phyloP scores from a whole-genome alignment of 2,329 filamentous ascomycete genomes.

The Paracoccidioides lutzii region DNA sequence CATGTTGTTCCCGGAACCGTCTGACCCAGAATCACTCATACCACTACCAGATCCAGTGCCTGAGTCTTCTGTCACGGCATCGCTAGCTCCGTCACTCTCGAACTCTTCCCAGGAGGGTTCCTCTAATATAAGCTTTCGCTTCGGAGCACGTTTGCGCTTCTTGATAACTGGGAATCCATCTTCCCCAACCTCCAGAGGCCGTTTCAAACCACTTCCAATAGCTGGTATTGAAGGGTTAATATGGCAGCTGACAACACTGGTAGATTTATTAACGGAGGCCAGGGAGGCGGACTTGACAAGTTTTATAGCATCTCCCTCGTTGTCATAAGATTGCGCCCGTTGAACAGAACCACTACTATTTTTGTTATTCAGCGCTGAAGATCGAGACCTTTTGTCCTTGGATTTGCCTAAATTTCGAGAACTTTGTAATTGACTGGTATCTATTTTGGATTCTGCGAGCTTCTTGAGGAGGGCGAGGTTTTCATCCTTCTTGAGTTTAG shows the following conservation, averaged over 20 bases:
- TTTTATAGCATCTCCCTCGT: neutral
- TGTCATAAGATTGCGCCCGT: neutral
- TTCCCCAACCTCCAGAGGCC: constrained; percentile 68
- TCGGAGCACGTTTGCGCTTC: constrained; percentile 48
- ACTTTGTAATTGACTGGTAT: constrained; percentile 69
- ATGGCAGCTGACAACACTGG: neutral
- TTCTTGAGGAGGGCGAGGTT: constrained; percentile 73
- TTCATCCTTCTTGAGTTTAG: constrained; percentile 88
- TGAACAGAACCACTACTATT: constrained; percentile 11
- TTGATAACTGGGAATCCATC: constrained; percentile 70
- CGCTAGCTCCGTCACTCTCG: constrained; percentile 29
- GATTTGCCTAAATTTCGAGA: constrained; percentile 61
- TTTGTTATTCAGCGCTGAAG: constrained; percentile 8
- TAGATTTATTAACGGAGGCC: neutral
- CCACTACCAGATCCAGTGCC: constrained; percentile 18
- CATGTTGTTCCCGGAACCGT: constrained; percentile 20
- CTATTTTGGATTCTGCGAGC: constrained; percentile 63
- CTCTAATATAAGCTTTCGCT: constrained; percentile 19
- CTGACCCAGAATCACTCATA: constrained; percentile 11
- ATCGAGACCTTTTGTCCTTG: constrained; percentile 35
- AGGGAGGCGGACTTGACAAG: neutral
- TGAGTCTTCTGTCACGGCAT: constrained; percentile 26
- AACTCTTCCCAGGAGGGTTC: constrained; percentile 37
- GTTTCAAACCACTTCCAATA: constrained; percentile 69
- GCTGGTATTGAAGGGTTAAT: too few relatives aligned